phyloP scores from a whole-genome alignment of 257 asterid species.

The Mentha longifolia region DNA sequence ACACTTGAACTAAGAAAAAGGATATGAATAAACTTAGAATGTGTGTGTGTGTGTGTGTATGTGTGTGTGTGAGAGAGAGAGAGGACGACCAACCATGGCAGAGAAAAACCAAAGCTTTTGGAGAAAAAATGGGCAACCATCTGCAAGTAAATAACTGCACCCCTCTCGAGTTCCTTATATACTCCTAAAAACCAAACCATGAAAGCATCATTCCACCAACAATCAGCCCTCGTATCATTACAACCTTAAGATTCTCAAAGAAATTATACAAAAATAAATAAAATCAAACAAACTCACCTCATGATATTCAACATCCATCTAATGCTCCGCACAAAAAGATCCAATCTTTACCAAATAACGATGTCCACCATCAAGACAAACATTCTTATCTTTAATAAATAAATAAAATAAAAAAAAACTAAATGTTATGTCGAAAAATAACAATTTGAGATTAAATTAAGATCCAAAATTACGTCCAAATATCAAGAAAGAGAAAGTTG shows the following conservation, averaged over 20 bases:
- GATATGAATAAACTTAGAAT: not conserved
- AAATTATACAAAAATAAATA: not conserved
- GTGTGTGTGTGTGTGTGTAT: not conserved
- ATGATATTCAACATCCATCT: slow-evolving; percentile 65
- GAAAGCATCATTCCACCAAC: not conserved
- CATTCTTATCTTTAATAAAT: not conserved
- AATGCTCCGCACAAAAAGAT: not conserved
- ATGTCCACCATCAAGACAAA: slow-evolving; percentile 23
- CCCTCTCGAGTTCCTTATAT: slow-evolving; percentile 71
- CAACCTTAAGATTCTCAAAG: slow-evolving; percentile 14
- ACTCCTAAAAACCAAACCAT: slow-evolving; percentile 48
- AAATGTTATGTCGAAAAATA: no score
- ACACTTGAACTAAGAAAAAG: slow-evolving; percentile 4
- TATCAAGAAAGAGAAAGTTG: not conserved
- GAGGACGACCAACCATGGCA: slow-evolving; percentile 69
- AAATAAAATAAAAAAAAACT: no score
- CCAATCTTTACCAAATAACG: slow-evolving; percentile 24
- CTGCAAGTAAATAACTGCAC: slow-evolving; percentile 79
- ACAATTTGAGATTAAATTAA: not conserved
- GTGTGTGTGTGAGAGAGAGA: slow-evolving; percentile 7
- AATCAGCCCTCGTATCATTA: not conserved
- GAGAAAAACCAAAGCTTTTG: slow-evolving; percentile 92
- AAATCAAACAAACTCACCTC: slow-evolving; percentile 57
- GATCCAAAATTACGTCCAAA: not conserved
- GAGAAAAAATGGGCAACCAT: slow-evolving; percentile 86